Evolutionary conservation across 1,139 yeast genomes (phyloP).

Genomic region (Candida sp.): DNA sequence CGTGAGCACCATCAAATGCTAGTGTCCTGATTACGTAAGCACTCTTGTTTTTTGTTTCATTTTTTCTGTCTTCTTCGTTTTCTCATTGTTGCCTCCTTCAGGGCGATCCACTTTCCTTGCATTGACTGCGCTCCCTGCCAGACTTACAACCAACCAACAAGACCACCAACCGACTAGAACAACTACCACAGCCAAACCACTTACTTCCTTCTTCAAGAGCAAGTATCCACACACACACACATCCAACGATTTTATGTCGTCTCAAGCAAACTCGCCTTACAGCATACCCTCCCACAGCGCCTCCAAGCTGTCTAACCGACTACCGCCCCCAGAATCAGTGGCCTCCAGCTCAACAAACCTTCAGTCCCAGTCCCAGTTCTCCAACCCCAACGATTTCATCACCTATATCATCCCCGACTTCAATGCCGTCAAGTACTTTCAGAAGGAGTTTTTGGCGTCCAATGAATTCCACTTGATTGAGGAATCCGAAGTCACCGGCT

Average conservation of each 20-base stretch:
- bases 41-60: too few species aligned
- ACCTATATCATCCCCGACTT: slow-evolving; percentile 56
- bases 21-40: too few species aligned
- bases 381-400: slow-evolving; percentile 31
- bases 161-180: too few species aligned
- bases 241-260: background rate
- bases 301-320: slow-evolving; percentile 2
- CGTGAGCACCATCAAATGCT: too few species aligned
- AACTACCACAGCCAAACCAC: too few species aligned
- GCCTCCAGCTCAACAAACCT: slow-evolving; percentile 5
- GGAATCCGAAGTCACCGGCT: slow-evolving; percentile 61
- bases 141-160: too few species aligned
- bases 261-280: background rate
- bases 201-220: background rate
- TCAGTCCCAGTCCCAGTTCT: slow-evolving; percentile 5
- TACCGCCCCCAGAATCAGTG: background rate
- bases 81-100: too few species aligned
- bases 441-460: slow-evolving; percentile 40
- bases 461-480: slow-evolving; percentile 44
- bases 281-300: background rate
- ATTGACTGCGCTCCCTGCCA: too few species aligned
- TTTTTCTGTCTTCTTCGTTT: too few species aligned
- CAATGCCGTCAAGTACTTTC: slow-evolving; percentile 53
- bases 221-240: background rate
- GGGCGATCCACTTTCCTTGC: too few species aligned